Evolutionary conservation across 352 stramenopile genomes (phyloP).

Genomic region (Phytophthora sansomeana): DNA sequence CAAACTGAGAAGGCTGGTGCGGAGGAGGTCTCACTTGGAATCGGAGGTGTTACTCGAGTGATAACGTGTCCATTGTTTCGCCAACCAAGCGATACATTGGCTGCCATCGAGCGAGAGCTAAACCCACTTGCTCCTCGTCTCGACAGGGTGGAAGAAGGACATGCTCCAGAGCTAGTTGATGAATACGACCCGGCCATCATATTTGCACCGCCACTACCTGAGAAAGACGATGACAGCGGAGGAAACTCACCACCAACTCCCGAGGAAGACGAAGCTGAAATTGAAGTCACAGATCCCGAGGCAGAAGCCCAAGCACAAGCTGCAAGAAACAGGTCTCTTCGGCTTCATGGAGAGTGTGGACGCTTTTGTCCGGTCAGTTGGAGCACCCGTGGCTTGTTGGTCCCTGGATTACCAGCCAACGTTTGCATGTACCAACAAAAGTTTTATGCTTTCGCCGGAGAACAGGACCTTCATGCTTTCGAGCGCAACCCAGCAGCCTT

Average conservation of each 20-base stretch:
- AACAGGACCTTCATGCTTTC: slow-evolving; percentile 51
- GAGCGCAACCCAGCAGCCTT: slow-evolving; percentile 57
- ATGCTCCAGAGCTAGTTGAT: slow-evolving; percentile 33
- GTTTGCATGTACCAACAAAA: slow-evolving; percentile 52
- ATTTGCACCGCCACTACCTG: slow-evolving; percentile 32
- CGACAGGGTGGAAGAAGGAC: slow-evolving; percentile 53
- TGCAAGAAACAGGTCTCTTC: slow-evolving; percentile 15
- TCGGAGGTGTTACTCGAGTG: slow-evolving; percentile 23
- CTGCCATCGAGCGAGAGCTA: slow-evolving; percentile 40
- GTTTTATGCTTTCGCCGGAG: slow-evolving; percentile 68
- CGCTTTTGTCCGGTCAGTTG: slow-evolving; percentile 77
- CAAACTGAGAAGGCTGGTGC: slow-evolving; percentile 28
- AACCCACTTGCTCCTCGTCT: slow-evolving; percentile 54
- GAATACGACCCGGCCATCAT: slow-evolving; percentile 41
- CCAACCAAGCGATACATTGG: slow-evolving; percentile 39
- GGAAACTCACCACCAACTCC: neutral
- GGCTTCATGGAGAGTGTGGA: slow-evolving; percentile 57
- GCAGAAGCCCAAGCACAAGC: slow-evolving; percentile 23
- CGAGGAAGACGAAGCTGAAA: slow-evolving; percentile 4
- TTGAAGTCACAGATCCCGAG: slow-evolving; percentile 19
- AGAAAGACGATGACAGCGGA: slow-evolving; percentile 25
- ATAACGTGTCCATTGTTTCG: slow-evolving; percentile 37
- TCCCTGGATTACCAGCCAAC: slow-evolving; percentile 51
- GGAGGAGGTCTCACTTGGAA: slow-evolving; percentile 21
- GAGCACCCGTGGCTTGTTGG: slow-evolving; percentile 40